Evolutionary conservation across 2,329 filamentous ascomycete genomes (phyloP).

Genomic region (Talaromyces funiculosus): DNA sequence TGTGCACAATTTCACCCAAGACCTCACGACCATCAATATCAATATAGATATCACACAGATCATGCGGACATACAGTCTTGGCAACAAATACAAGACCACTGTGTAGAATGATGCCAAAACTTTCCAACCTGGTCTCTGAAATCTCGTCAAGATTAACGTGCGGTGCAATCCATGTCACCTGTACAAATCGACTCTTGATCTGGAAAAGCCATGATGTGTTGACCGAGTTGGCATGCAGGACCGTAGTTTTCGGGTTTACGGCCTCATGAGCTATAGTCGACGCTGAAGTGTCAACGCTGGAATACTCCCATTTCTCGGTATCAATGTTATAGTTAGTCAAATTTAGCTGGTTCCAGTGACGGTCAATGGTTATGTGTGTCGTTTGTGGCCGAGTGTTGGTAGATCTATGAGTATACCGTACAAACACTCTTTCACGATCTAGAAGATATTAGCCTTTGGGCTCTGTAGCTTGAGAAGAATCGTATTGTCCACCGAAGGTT

Average conservation of each 20-base stretch:
- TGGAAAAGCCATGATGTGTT: not conserved
- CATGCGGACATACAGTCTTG: conserved; percentile 1
- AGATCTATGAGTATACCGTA: not conserved
- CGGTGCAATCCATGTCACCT: conserved; percentile 8
- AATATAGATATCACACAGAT: conserved; percentile 10
- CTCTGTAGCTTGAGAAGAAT: not conserved
- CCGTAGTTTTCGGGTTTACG: not conserved
- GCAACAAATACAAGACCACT: not conserved
- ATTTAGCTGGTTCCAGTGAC: conserved; percentile 2
- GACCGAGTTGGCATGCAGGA: not conserved
- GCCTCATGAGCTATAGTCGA: not conserved
- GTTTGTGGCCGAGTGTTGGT: conserved; percentile 1
- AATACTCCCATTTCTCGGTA: conserved; percentile 8
- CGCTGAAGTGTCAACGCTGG: not conserved
- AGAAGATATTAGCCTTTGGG: not conserved
- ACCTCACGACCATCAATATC: conserved; percentile 11
- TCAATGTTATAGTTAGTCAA: not conserved
- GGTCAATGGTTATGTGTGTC: conserved; percentile 6
- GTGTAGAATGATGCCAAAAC: conserved; percentile 5
- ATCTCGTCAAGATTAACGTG: conserved; percentile 3
- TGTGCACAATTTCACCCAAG: conserved; percentile 2
- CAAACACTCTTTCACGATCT: conserved; percentile 11
- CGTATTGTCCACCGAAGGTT: not conserved
- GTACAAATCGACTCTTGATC: conserved; percentile 10
- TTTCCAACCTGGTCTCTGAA: not conserved